A percentile compares a stretch with the other conserved stretches of the same genome.
These are phyloP conservation scores for Agrocybe chaxingu DNA, from an alignment of 768 basidiomycete genomes.

Conservation along the genomic window DNA sequence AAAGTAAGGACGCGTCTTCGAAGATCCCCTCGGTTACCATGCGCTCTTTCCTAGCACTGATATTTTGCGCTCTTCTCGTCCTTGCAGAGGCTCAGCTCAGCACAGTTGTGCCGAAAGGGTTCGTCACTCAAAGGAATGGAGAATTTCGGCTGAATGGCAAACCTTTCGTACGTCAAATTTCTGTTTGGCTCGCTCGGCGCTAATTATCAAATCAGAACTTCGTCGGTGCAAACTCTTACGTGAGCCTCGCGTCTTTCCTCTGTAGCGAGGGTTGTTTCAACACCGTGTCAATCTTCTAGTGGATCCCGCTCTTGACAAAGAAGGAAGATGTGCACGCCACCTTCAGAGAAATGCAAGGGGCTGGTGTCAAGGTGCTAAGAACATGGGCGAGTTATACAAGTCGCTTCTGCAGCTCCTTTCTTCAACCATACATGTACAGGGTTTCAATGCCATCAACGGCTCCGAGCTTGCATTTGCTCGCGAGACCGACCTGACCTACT, in stretches of 20 bases:
- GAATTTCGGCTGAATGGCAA: constrained; percentile 46
- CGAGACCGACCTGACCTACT: constrained; percentile 44
- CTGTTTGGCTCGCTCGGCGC: not conserved
- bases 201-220: constrained; percentile 29
- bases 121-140: constrained; percentile 39
- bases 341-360: constrained; percentile 43
- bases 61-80: constrained; percentile 6
- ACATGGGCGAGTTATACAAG: constrained; percentile 40
- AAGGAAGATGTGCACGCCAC: constrained; percentile 46
- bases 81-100: constrained; percentile 3
- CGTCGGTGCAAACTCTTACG: constrained; percentile 55
- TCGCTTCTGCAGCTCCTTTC: not conserved
- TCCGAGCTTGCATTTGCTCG: constrained; percentile 43
- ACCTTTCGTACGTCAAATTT: constrained; percentile 37
- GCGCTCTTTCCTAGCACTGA: not conserved
- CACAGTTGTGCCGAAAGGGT: constrained; percentile 31
- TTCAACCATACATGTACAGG: constrained; percentile 19
- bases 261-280: not conserved
- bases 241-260: constrained; percentile 18
- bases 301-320: constrained; percentile 51
- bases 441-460: constrained; percentile 41
- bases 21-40: too few species aligned
- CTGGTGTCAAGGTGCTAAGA: constrained; percentile 49
- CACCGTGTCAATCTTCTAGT: constrained; percentile 25
- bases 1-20: too few species aligned